A percentile compares a stretch with the other conserved stretches of the same genome.
Conservation (phyloP, 768 basidiomycete species). For the Leucocoprinus birnbaumii region DNA sequence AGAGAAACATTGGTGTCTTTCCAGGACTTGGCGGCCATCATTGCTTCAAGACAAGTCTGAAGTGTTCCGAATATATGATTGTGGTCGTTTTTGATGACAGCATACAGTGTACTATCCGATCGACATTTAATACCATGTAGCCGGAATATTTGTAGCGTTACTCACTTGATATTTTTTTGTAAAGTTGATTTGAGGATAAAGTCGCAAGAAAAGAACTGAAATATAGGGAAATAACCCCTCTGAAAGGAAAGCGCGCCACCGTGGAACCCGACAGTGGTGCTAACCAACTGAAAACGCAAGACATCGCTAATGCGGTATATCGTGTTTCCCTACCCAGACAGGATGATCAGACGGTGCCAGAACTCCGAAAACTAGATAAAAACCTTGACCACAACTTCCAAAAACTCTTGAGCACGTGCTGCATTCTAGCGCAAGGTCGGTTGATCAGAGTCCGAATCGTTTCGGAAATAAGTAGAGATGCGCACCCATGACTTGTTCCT, state of each 20-base stretch:
- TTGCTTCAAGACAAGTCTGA: conserved; percentile 33
- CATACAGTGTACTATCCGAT: conserved; percentile 39
- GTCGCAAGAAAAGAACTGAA: conserved; percentile 57
- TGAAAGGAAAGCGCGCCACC: conserved; percentile 51
- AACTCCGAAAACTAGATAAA: conserved; percentile 33
- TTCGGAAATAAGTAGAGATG: not conserved
- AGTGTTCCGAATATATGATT: conserved; percentile 37
- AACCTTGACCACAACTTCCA: conserved; percentile 13
- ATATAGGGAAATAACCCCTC: conserved; percentile 47
- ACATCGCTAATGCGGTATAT: conserved; percentile 48
- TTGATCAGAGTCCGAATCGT: not conserved
- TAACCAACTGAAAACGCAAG: conserved; percentile 42
- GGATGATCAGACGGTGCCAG: conserved; percentile 30
- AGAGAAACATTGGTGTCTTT: conserved; percentile 19
- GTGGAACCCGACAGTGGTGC: conserved; percentile 31
- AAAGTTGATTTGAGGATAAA: conserved; percentile 57
- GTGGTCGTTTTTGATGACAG: conserved; percentile 42
- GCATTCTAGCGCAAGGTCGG: conserved; percentile 26
- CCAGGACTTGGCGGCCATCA: conserved; percentile 34
- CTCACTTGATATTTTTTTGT: conserved; percentile 49
- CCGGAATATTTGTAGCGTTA: not conserved
- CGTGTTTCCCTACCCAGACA: conserved; percentile 53
- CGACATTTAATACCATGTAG: not conserved
- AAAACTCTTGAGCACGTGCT: conserved; percentile 49
- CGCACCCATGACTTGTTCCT: conserved; percentile 41